Evolutionary conservation across 164 flowering plant species (phyloP).

Genomic region (Liriodendron chinense): DNA sequence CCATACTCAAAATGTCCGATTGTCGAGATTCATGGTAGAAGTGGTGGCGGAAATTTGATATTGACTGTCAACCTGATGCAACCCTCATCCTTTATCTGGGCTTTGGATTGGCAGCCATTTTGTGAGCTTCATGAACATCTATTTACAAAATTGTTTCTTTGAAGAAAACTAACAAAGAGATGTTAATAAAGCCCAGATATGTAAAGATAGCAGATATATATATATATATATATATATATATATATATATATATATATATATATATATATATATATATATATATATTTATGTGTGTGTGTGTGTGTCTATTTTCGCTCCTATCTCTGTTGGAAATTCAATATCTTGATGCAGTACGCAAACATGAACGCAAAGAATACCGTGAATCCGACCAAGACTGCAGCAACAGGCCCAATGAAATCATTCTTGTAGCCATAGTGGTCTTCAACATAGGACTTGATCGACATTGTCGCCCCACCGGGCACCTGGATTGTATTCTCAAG

Average conservation of each 20-base stretch:
- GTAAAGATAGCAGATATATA: neutral
- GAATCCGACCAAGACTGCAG: slow-evolving; percentile 71
- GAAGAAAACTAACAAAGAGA: neutral
- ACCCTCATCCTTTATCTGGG: too few species aligned
- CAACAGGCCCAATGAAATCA: slow-evolving; percentile 72
- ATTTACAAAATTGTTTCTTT: neutral
- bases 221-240: too few species aligned
- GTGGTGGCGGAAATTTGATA: too few species aligned
- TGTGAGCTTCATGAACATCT: neutral
- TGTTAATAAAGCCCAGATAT: neutral
- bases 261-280: too few species aligned
- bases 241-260: too few species aligned
- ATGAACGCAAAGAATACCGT: slow-evolving; percentile 67
- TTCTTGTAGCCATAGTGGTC: slow-evolving; percentile 56
- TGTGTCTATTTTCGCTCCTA: slow-evolving; percentile 11
- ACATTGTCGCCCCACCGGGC: slow-evolving; percentile 30
- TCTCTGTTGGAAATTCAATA: slow-evolving; percentile 77
- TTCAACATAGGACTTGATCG: slow-evolving; percentile 40
- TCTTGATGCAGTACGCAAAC: slow-evolving; percentile 65
- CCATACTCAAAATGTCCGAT: too few species aligned
- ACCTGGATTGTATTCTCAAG: slow-evolving; percentile 31
- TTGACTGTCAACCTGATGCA: too few species aligned
- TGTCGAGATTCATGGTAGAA: too few species aligned
- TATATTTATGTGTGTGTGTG: too few species aligned
- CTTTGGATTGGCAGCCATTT: neutral